Evolutionary conservation across 2,329 filamentous ascomycete species (phyloP).

Genomic region (Moelleriella libera): DNA sequence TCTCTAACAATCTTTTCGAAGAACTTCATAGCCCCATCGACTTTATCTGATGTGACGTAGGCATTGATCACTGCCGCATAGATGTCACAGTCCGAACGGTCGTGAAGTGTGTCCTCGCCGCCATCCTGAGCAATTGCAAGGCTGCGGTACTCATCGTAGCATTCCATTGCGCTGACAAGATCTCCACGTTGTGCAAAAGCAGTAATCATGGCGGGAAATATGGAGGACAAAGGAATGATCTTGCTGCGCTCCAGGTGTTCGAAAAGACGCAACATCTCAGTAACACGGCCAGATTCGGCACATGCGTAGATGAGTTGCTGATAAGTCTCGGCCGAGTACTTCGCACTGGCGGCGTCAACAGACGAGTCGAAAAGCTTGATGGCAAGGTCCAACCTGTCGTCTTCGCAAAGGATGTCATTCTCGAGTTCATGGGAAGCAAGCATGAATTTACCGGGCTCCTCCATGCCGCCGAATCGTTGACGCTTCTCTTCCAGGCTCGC

Average conservation of each 20-base stretch:
- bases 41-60: constrained; percentile 69
- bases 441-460: constrained; percentile 75
- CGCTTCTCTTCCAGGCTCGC: constrained; percentile 66
- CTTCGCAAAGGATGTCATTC: constrained; percentile 71
- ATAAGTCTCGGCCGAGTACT: constrained; percentile 73
- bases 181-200: constrained; percentile 76
- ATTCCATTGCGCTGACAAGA: constrained; percentile 76
- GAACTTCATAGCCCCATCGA: constrained; percentile 73
- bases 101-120: constrained; percentile 51
- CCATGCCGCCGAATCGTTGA: constrained; percentile 72
- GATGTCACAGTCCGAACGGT: constrained; percentile 67
- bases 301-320: constrained; percentile 76
- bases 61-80: constrained; percentile 88
- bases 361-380: constrained; percentile 76
- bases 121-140: constrained; percentile 75
- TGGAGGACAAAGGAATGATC: constrained; percentile 60
- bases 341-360: constrained; percentile 42
- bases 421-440: constrained; percentile 79
- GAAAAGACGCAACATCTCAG: constrained; percentile 83
- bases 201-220: constrained; percentile 90
- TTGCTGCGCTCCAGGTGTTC: constrained; percentile 77
- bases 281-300: constrained; percentile 63
- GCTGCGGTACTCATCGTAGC: constrained; percentile 87
- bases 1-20: constrained; percentile 61
- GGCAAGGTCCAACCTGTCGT: constrained; percentile 74